Evolutionary conservation across 257 asterid genomes (phyloP).

Genomic region (Apocynum venetum): DNA sequence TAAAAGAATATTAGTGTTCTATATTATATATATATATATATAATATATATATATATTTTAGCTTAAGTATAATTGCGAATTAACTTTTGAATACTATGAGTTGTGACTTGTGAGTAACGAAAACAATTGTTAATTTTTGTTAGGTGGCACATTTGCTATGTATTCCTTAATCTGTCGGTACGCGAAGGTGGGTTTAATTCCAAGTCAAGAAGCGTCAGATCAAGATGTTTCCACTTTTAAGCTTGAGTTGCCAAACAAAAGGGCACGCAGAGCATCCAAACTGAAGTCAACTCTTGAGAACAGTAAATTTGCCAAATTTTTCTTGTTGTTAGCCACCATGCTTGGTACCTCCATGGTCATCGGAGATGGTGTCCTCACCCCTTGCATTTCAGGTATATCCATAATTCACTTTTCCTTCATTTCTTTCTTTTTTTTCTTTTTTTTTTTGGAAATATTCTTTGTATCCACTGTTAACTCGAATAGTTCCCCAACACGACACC

Average conservation of each 20-base stretch:
- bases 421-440: too few species aligned
- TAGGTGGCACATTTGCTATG: conserved; percentile 81
- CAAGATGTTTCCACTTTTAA: conserved; percentile 50
- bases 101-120: neutral
- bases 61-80: too few species aligned
- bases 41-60: too few species aligned
- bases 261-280: conserved; percentile 39
- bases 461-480: too few species aligned
- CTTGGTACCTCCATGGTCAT: conserved; percentile 87
- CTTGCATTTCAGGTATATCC: conserved; percentile 59
- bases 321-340: conserved; percentile 54
- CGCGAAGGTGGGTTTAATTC: conserved; percentile 63
- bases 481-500: too few species aligned
- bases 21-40: too few species aligned
- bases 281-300: conserved; percentile 48
- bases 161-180: conserved; percentile 69
- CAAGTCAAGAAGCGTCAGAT: conserved; percentile 68
- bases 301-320: conserved; percentile 40
- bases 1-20: too few species aligned
- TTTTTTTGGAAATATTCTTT: too few species aligned
- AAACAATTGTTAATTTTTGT: neutral
- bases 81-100: neutral
- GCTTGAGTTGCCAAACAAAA: conserved; percentile 46
- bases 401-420: too few species aligned
- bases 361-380: conserved; percentile 81